Conservation (phyloP, 1,139 yeast genomes). For the Scheffersomyces illinoinensis region DNA sequence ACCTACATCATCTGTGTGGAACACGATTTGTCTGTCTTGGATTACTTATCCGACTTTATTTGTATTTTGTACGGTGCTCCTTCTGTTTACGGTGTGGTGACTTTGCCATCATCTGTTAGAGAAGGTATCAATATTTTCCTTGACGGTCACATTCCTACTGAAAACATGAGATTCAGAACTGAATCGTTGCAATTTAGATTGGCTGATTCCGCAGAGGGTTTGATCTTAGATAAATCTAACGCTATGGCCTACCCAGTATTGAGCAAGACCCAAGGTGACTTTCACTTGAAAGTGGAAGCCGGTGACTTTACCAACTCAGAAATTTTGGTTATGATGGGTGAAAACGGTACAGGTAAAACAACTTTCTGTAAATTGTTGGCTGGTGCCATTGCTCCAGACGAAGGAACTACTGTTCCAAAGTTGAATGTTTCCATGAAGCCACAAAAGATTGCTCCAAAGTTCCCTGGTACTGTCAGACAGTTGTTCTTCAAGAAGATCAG, state of each 20-base stretch:
- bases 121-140: conserved; percentile 98
- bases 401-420: conserved; percentile 74
- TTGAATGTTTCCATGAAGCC: conserved; percentile 96
- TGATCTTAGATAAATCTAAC: conserved; percentile 76
- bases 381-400: conserved; percentile 87
- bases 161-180: conserved; percentile 93
- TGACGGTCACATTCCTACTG: conserved; percentile 97
- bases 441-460: conserved; percentile 97
- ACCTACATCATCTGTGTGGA: conserved; percentile 92
- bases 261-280: conserved; percentile 94
- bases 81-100: conserved; percentile 97
- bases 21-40: conserved; percentile 96
- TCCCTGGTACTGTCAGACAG: conserved; percentile 98
- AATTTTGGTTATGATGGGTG: conserved; percentile 99
- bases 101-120: conserved; percentile 92
- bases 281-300: conserved; percentile 72
- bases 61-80: conserved; percentile 98
- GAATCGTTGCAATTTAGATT: conserved; percentile 93
- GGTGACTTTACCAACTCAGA: conserved; percentile 97
- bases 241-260: conserved; percentile 76
- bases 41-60: conserved; percentile 91
- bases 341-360: conserved; percentile 99
- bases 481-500: conserved; percentile 94
- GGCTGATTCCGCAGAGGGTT: conserved; percentile 85
- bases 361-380: conserved; percentile 94